These are phyloP conservation scores for Moesziomyces antarcticus DNA, from an alignment of 1,284 basidiomycete species.

Conservation along the genomic window DNA sequence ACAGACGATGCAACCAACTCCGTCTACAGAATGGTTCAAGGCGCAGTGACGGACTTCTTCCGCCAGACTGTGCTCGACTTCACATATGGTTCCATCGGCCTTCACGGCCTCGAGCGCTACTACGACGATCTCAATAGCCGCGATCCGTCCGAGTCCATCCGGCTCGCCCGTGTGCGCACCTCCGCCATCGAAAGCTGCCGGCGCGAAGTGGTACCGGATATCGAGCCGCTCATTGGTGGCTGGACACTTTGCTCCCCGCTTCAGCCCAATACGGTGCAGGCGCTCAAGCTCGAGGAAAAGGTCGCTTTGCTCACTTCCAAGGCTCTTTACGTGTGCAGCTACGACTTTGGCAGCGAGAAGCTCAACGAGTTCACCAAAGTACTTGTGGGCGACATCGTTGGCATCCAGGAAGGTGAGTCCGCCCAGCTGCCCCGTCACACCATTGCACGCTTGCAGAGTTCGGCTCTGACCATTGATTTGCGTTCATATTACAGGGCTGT, in stretches of 20 bases:
- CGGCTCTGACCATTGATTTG: background rate
- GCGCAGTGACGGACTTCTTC: slow-evolving; percentile 90
- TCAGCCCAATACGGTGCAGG: slow-evolving; percentile 77
- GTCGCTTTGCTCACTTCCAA: slow-evolving; percentile 79
- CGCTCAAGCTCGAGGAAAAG: slow-evolving; percentile 79
- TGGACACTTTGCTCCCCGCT: slow-evolving; percentile 92
- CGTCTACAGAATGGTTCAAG: slow-evolving; percentile 53
- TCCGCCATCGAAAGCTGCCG: slow-evolving; percentile 53
- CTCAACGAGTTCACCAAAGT: slow-evolving; percentile 73
- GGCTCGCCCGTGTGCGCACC: slow-evolving; percentile 81
- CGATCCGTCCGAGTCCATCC: slow-evolving; percentile 87
- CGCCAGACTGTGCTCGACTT: slow-evolving; percentile 74
- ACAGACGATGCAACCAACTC: slow-evolving; percentile 59
- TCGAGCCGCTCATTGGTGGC: slow-evolving; percentile 81
- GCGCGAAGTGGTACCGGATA: slow-evolving; percentile 71
- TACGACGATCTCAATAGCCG: slow-evolving; percentile 77
- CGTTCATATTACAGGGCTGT: slow-evolving; percentile 29
- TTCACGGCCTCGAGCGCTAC: slow-evolving; percentile 49
- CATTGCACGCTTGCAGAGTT: background rate
- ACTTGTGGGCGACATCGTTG: slow-evolving; percentile 82
- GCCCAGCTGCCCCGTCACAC: background rate
- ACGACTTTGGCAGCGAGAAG: slow-evolving; percentile 74
- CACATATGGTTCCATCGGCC: slow-evolving; percentile 39
- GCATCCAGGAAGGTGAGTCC: slow-evolving; percentile 78
- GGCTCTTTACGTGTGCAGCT: slow-evolving; percentile 77